Percentiles rank a stretch among this genome's conserved stretches.
phyloP scores from a whole-genome alignment of 106 monocot genomes.

The Vanilla planifolia region DNA sequence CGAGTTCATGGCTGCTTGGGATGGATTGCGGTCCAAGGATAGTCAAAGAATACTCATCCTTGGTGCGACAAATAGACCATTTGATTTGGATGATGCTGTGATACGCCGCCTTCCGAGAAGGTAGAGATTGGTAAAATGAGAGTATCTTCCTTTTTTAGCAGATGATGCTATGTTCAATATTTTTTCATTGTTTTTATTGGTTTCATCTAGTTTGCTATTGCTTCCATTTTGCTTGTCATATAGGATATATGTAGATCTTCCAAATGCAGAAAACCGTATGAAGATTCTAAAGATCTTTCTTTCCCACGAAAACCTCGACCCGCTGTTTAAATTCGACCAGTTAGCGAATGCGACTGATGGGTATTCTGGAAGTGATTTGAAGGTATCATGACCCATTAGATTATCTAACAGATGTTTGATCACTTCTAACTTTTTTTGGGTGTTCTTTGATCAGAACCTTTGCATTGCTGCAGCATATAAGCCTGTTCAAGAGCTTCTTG shows the following conservation, averaged over 20 bases:
- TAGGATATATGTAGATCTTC: slow-evolving; percentile 96
- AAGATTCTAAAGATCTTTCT: slow-evolving; percentile 6
- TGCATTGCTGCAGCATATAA: slow-evolving; percentile 96
- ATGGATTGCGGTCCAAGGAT: slow-evolving; percentile 89
- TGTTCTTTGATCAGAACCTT: slow-evolving; percentile 69
- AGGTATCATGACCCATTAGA: slow-evolving; percentile 30
- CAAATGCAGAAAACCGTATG: slow-evolving; percentile 41
- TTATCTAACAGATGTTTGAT: background rate
- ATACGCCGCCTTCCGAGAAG: slow-evolving; percentile 96
- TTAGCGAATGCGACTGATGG: slow-evolving; percentile 96
- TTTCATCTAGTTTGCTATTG: too few relatives aligned
- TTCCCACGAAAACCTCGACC: slow-evolving; percentile 30
- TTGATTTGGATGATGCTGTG: slow-evolving; percentile 99
- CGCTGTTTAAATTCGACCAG: slow-evolving; percentile 54
- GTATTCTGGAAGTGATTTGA: slow-evolving; percentile 98
- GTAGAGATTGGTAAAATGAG: slow-evolving; percentile 21
- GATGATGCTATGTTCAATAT: background rate
- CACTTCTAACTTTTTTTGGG: slow-evolving; percentile 4
- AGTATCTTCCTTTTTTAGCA: background rate
- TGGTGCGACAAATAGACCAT: slow-evolving; percentile 97
- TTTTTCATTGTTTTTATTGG: too few relatives aligned
- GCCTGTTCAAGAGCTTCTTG: slow-evolving; percentile 94
- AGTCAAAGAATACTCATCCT: slow-evolving; percentile 90
- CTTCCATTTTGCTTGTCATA: too few relatives aligned
- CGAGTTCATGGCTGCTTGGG: slow-evolving; percentile 97